Conservation (phyloP, 2,329 filamentous ascomycete species). For the Trichoderma aggressivum region DNA sequence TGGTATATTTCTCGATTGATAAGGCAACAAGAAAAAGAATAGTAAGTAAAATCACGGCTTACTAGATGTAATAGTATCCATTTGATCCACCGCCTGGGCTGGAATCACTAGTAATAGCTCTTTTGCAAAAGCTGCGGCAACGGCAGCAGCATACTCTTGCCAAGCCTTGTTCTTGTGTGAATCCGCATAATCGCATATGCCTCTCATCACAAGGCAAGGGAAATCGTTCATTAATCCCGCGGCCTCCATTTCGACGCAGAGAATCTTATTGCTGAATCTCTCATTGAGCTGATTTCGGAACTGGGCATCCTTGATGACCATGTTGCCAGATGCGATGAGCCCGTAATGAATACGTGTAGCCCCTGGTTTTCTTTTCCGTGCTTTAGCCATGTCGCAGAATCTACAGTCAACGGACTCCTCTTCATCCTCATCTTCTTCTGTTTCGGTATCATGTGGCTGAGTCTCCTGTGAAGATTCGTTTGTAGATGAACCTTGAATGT, state of each 20-base stretch:
- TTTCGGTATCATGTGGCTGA: not conserved
- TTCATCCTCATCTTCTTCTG: not conserved
- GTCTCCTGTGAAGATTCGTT: not conserved
- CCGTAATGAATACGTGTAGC: conserved; percentile 21
- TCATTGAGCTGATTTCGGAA: conserved; percentile 30
- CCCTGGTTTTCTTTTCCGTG: not conserved
- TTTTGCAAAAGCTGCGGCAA: conserved; percentile 32
- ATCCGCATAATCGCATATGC: conserved; percentile 41
- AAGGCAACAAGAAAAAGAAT: not conserved
- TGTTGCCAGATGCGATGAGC: conserved; percentile 32
- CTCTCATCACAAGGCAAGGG: conserved; percentile 37
- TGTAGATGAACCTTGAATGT: not conserved
- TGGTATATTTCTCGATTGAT: not conserved
- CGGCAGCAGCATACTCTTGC: conserved; percentile 35
- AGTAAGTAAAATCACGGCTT: not conserved
- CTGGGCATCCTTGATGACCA: conserved; percentile 34
- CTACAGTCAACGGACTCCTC: not conserved
- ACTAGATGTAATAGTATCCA: not conserved
- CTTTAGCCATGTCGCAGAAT: not conserved
- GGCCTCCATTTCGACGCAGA: conserved; percentile 33
- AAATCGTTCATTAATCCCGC: conserved; percentile 28
- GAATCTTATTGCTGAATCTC: conserved; percentile 4
- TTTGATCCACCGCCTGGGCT: not conserved
- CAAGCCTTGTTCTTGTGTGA: conserved; percentile 38
- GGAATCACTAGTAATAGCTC: conserved; percentile 12